Percentiles rank a stretch among this genome's conserved stretches.
Conservation (phyloP, 768 basidiomycete species). For the Mycena sanguinolenta region DNA sequence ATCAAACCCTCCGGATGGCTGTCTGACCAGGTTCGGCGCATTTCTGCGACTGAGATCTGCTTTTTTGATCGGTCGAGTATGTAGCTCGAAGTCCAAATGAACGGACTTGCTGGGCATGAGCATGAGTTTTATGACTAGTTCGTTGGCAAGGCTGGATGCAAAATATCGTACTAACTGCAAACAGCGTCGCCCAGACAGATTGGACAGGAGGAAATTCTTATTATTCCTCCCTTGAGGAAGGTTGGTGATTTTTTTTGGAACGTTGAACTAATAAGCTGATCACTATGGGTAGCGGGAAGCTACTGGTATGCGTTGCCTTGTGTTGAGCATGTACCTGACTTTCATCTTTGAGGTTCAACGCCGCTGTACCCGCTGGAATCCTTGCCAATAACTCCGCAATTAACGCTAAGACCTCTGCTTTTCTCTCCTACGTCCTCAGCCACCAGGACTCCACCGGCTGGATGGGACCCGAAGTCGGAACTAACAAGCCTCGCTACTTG, state of each 20-base stretch:
- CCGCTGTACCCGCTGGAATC: conserved; percentile 65
- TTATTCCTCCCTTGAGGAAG: conserved; percentile 61
- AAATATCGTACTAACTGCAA: not conserved
- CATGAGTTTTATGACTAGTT: conserved; percentile 60
- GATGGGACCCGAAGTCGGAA: conserved; percentile 69
- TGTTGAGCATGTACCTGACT: no score
- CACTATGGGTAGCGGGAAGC: conserved; percentile 58
- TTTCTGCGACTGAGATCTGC: not conserved
- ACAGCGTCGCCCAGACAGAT: conserved; percentile 56
- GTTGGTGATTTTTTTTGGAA: conserved; percentile 36
- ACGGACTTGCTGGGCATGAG: conserved; percentile 59
- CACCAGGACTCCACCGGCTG: conserved; percentile 68
- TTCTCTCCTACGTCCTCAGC: conserved; percentile 63
- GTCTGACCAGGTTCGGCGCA: conserved; percentile 52
- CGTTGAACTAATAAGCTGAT: not conserved
- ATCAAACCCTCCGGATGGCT: conserved; percentile 59
- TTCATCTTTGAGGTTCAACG: conserved; percentile 55
- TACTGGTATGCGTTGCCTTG: conserved; percentile 52
- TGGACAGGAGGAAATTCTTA: conserved; percentile 56
- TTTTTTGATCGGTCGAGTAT: not conserved
- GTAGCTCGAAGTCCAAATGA: conserved; percentile 57
- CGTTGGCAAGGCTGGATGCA: conserved; percentile 7
- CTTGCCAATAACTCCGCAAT: conserved; percentile 61
- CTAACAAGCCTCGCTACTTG: conserved; percentile 65
- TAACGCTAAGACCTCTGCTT: conserved; percentile 60